Percentiles rank a stretch among this genome's conserved stretches.
phyloP scores from a whole-genome alignment of 768 basidiomycete genomes.

The Boletus subcaerulescens region DNA sequence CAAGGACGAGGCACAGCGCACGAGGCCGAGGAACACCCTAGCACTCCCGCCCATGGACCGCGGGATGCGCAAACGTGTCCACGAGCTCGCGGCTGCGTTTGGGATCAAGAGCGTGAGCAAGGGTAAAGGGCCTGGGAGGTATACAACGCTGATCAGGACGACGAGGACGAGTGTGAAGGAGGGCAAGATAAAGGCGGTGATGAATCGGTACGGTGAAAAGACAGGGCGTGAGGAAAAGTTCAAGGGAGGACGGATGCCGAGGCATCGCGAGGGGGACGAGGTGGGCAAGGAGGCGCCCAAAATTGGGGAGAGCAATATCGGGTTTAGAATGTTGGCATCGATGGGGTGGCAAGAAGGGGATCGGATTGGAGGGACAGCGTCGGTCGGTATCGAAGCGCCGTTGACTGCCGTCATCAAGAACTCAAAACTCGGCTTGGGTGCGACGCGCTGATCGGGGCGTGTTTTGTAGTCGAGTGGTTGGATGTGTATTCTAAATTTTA shows the following conservation, averaged over 20 bases:
- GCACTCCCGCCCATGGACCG: slow-evolving; percentile 78
- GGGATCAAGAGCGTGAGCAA: slow-evolving; percentile 75
- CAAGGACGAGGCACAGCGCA: too few relatives aligned
- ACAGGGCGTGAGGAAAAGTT: background rate
- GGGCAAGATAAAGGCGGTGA: slow-evolving; percentile 49
- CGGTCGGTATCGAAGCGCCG: slow-evolving; percentile 68
- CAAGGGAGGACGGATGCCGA: slow-evolving; percentile 35
- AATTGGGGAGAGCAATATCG: slow-evolving; percentile 76
- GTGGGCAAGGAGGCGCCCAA: slow-evolving; percentile 87
- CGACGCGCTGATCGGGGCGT: slow-evolving; percentile 30
- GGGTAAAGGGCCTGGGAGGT: slow-evolving; percentile 64
- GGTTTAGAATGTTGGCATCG: slow-evolving; percentile 79
- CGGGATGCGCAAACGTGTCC: slow-evolving; percentile 65
- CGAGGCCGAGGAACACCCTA: slow-evolving; percentile 30
- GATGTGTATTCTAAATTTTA: too few relatives aligned
- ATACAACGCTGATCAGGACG: slow-evolving; percentile 76
- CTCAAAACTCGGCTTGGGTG: slow-evolving; percentile 83
- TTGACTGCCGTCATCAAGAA: slow-evolving; percentile 83
- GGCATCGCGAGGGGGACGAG: slow-evolving; percentile 78
- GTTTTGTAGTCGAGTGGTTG: too few relatives aligned
- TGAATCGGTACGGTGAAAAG: slow-evolving; percentile 34
- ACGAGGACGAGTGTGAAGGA: slow-evolving; percentile 59
- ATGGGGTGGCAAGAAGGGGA: slow-evolving; percentile 94
- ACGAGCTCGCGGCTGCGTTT: slow-evolving; percentile 79
- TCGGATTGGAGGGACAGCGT: slow-evolving; percentile 58